Evolutionary conservation across 768 basidiomycete species (phyloP).

Genomic region (Coprinopsis sp.): DNA sequence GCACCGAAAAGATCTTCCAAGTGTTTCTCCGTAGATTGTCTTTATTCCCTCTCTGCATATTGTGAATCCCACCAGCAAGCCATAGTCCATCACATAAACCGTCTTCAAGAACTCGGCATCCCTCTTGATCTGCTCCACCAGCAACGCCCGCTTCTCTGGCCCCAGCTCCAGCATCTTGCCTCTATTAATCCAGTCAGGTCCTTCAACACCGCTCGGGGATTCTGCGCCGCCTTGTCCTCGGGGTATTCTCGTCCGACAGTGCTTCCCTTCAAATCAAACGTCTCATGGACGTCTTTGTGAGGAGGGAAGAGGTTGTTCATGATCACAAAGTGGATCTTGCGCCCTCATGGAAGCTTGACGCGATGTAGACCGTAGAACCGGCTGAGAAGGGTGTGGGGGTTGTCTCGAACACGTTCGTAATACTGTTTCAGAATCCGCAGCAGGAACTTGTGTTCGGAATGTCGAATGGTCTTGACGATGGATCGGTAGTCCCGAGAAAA

Average conservation of each 20-base stretch:
- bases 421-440: constrained; percentile 80
- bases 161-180: constrained; percentile 80
- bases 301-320: constrained; percentile 99
- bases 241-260: constrained; percentile 86
- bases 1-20: constrained; percentile 85
- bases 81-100: constrained; percentile 95
- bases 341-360: constrained; percentile 89
- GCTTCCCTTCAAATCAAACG: constrained; percentile 94
- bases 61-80: constrained; percentile 93
- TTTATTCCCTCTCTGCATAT: constrained; percentile 82
- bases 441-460: constrained; percentile 91
- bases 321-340: constrained; percentile 98
- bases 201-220: constrained; percentile 88
- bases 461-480: constrained; percentile 99
- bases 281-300: constrained; percentile 96
- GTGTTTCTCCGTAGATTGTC: constrained; percentile 91
- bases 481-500: constrained; percentile 98
- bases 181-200: constrained; percentile 92
- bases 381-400: constrained; percentile 91
- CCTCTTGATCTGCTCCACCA: constrained; percentile 86
- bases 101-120: constrained; percentile 82
- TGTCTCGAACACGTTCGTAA: constrained; percentile 79
- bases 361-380: constrained; percentile 97
- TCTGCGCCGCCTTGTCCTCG: constrained; percentile 74
- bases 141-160: constrained; percentile 87